Conservation (phyloP, 306 rosid genomes). For the Cucurbita moschata region DNA sequence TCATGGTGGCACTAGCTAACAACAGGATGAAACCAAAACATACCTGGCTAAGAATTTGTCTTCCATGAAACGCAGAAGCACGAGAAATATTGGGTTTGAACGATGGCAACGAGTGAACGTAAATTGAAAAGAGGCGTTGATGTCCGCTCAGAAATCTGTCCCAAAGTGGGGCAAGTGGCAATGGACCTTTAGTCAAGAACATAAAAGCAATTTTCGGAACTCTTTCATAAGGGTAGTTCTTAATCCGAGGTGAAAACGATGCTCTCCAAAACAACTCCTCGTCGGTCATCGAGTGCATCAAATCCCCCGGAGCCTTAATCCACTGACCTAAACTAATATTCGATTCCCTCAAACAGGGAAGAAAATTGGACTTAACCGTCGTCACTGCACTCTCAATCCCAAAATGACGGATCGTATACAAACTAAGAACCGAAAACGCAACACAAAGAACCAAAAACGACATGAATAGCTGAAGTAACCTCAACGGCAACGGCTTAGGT, state of each 20-base stretch:
- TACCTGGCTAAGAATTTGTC: constrained; percentile 95
- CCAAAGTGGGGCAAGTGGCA: constrained; percentile 91
- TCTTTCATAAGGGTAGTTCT: constrained; percentile 51
- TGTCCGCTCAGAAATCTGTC: constrained; percentile 85
- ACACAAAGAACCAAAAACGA: constrained; percentile 47
- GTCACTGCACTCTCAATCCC: constrained; percentile 43
- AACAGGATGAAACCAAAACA: neutral
- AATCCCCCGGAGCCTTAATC: constrained; percentile 45
- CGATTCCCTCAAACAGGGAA: constrained; percentile 51
- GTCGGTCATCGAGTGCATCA: constrained; percentile 68
- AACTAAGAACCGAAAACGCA: constrained; percentile 51
- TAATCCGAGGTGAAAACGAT: constrained; percentile 46
- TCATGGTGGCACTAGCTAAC: neutral
- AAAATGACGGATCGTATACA: constrained; percentile 58
- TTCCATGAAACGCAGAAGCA: constrained; percentile 49
- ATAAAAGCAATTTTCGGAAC: constrained; percentile 87
- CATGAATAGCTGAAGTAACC: constrained; percentile 42
- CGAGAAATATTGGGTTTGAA: constrained; percentile 39
- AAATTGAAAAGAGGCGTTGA: constrained; percentile 41
- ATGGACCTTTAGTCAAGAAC: constrained; percentile 88
- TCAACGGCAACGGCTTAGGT: constrained; percentile 47
- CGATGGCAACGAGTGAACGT: constrained; percentile 76
- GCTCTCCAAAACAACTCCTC: constrained; percentile 71
- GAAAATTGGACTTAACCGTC: constrained; percentile 31
- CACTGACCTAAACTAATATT: constrained; percentile 35